Base-by-base conservation (phyloP, 192 early-diverging fungal genomes). In the Podila clonocystis region DNA sequence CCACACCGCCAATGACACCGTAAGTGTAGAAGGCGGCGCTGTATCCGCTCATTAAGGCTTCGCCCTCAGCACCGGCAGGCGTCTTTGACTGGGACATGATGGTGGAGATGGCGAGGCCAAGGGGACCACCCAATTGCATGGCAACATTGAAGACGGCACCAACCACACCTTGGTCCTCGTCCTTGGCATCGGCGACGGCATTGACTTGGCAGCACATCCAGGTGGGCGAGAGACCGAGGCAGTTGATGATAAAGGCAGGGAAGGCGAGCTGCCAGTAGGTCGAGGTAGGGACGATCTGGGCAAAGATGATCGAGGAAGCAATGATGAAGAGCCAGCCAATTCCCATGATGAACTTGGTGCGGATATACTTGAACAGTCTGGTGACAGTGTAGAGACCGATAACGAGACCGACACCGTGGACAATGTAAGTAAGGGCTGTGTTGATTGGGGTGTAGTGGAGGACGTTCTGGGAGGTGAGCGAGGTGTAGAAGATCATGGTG, bases 401-500 rank as follows among this genome's bases (percentile, higher is more conserved):
- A 50, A 85, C 58, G 15, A 72, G 59, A n/a, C 77, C 85, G 50
- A 79, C 70, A 28, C 86, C 86, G 31, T 79, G 70, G 36, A 85
- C 82, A 5, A 87, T 85, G 58, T 76, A 87, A 26, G 77, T 84
- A 48, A 82, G 69, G 2, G 86, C 86, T 2, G 84, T 79, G 62
- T 84, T 70, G 9, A 85, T 20, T 9, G 86, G 72, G 20, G 45
- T 66, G 70, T 67, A 87, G 24, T 60, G 17, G 30, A 75, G 65
- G 15, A 83, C 73, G n/a, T 83, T 74, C 65, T 87, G 83, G 73
- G 84, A 87, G 57, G 82, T 84, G 55, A 87, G 59, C 1, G 86
- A 85, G 1, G 82, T 63, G 52, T 65, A 80, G 45, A 85, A 87
- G 41, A 84, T 78, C 68, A 85, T 79, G 11, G 68, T 72, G 41